Base-by-base conservation (phyloP, 164 flowering plant species). In the Warburgia ugandensis region DNA sequence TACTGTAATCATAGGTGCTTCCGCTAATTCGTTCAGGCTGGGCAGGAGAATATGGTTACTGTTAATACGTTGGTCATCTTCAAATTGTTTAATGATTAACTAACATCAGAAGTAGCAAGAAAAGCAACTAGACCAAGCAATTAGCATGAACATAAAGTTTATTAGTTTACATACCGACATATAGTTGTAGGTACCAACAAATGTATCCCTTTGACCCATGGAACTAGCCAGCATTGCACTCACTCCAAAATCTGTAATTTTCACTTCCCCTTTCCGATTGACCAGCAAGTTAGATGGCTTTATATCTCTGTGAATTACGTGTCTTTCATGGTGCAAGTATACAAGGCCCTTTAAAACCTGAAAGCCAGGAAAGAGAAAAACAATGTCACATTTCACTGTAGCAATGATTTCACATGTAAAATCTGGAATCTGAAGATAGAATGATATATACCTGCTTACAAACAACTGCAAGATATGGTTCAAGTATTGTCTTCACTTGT, bases 11-110 rank as follows among this genome's bases (percentile, higher is more conserved):
- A 49, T 94, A 94, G 30, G 81, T 67, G 57, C 79, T 77, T 56
- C 97, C 99, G 51, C 88, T 80, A n/a, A 94, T 89, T 63, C 99
- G 73, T 64, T 94, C 99, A 23, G 99, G 96, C 97, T 89, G 61
- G 43, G 45, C 28, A 44, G 16, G 52, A 51, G 54, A 38, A 45
- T 4, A 17, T 14, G 31, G 22, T 47, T 1, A 21, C 46, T 36
- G 33, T 52, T 45, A 47, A 29, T 10, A 12, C 19, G n/a, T n/a
- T n/a, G n/a, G n/a, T n/a, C n/a, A n/a, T n/a, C n/a, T n/a, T n/a
- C n/a, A n/a, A n/a, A n/a, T n/a, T n/a, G n/a, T n/a, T n/a, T n/a
- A n/a, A n/a, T n/a, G n/a, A n/a, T n/a, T n/a, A n/a, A n/a, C n/a
- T n/a, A n/a, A n/a, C n/a, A n/a, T n/a, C n/a, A n/a, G n/a, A n/a